Percentiles rank a stretch among this genome's conserved stretches.
Conservation (phyloP, 2,329 filamentous ascomycete species). For the Trichophyton verrucosum region DNA sequence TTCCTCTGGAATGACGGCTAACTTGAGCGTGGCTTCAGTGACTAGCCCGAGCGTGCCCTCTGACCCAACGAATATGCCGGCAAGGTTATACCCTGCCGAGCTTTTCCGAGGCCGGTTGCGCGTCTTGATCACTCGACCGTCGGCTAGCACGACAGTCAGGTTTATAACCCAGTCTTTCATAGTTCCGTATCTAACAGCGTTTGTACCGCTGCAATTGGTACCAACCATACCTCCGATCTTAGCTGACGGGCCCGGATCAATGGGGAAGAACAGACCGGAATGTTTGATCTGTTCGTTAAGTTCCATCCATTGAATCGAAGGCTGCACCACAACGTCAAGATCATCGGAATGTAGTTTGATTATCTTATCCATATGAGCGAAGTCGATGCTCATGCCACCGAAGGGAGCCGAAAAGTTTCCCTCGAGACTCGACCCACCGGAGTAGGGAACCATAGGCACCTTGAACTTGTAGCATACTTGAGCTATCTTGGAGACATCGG, state of each 20-base stretch:
- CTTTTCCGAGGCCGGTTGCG: constrained; percentile 54
- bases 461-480: constrained; percentile 64
- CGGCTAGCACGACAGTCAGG: constrained; percentile 57
- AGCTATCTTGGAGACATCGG: constrained; percentile 52
- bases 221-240: constrained; percentile 50
- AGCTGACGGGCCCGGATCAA: constrained; percentile 64
- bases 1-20: constrained; percentile 51
- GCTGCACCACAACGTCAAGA: constrained; percentile 88
- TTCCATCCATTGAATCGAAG: constrained; percentile 83
- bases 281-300: constrained; percentile 64
- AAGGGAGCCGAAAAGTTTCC: constrained; percentile 81
- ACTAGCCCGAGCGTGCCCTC: constrained; percentile 61
- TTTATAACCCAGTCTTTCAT: constrained; percentile 68
- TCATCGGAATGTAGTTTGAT: constrained; percentile 69
- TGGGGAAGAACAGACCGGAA: constrained; percentile 75
- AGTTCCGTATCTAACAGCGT: constrained; percentile 54
- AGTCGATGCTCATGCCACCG: constrained; percentile 82
- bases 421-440: constrained; percentile 74
- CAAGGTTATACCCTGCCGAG: constrained; percentile 60
- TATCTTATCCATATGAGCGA: constrained; percentile 74
- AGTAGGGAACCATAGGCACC: constrained; percentile 77
- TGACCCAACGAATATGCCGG: constrained; percentile 54
- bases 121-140: constrained; percentile 58
- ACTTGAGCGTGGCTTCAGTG: constrained; percentile 57
- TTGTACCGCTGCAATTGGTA: constrained; percentile 54